phyloP scores from a whole-genome alignment of 2,329 filamentous ascomycete species.

The Scopulariopsis brevicaulis region DNA sequence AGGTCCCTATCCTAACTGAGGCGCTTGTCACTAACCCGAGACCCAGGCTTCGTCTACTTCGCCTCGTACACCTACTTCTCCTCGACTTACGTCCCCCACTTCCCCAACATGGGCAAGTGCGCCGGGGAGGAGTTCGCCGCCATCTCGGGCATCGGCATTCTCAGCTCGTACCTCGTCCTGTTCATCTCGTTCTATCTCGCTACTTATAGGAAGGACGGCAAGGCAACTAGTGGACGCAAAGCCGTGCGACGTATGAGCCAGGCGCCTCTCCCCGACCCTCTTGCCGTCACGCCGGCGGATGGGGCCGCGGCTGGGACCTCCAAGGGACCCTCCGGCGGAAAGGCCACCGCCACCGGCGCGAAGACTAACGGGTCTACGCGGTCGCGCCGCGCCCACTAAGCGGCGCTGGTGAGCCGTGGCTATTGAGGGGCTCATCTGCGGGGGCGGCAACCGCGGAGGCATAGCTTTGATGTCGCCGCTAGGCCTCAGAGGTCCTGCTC shows the following conservation, averaged over 20 bases:
- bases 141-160: conserved; percentile 80
- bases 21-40: background rate
- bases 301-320: conserved; percentile 32
- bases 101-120: conserved; percentile 77
- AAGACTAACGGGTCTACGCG: conserved; percentile 52
- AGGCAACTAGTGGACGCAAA: conserved; percentile 72
- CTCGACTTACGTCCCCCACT: conserved; percentile 74
- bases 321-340: conserved; percentile 38
- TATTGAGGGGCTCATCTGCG: background rate
- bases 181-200: conserved; percentile 99
- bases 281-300: conserved; percentile 47
- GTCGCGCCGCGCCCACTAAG: conserved; percentile 50
- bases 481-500: background rate
- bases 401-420: background rate
- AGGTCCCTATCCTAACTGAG: conserved; percentile 5
- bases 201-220: conserved; percentile 84
- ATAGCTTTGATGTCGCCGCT: background rate
- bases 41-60: conserved; percentile 87
- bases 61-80: conserved; percentile 98
- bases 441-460: no score
- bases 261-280: conserved; percentile 69
- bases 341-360: conserved; percentile 38
- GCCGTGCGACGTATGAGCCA: conserved; percentile 54
- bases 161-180: conserved; percentile 90
- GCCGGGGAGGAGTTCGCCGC: conserved; percentile 96